phyloP scores from a whole-genome alignment of 2,329 filamentous ascomycete species.

The Onygena corvina region DNA sequence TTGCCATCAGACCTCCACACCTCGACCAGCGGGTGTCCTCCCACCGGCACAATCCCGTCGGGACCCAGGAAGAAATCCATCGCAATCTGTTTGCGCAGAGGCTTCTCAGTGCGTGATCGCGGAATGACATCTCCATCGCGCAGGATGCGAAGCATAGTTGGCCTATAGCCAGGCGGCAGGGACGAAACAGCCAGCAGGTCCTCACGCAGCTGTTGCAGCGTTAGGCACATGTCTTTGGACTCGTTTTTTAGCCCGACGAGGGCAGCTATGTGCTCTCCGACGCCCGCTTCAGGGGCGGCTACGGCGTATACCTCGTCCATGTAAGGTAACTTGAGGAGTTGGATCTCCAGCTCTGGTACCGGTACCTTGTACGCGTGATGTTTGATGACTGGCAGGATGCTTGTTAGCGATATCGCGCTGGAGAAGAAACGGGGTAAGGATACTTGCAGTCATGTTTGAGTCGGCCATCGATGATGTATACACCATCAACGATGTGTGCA shows the following conservation, averaged over 20 bases:
- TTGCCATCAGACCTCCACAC: not conserved
- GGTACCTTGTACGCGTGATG: slow-evolving; percentile 11
- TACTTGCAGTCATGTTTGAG: slow-evolving; percentile 16
- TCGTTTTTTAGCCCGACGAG: slow-evolving; percentile 6
- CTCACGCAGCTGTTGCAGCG: slow-evolving; percentile 9
- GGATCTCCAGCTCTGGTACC: slow-evolving; percentile 13
- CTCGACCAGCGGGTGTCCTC: not conserved
- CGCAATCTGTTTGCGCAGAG: slow-evolving; percentile 1
- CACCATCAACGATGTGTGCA: slow-evolving; percentile 10
- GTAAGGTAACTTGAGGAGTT: slow-evolving; percentile 14
- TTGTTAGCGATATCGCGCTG: not conserved
- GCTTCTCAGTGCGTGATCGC: slow-evolving; percentile 7
- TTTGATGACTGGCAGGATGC: slow-evolving; percentile 10
- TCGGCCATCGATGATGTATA: slow-evolving; percentile 17
- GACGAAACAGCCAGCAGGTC: slow-evolving; percentile 8
- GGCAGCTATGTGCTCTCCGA: slow-evolving; percentile 7
- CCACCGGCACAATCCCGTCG: not conserved
- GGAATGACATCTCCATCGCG: slow-evolving; percentile 8
- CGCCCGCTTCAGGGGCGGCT: slow-evolving; percentile 8
- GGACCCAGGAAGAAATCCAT: not conserved
- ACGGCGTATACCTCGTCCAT: slow-evolving; percentile 15
- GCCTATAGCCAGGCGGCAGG: not conserved
- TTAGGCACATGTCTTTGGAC: not conserved
- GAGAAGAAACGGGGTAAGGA: not conserved
- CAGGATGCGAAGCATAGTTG: slow-evolving; percentile 12